phyloP scores from a whole-genome alignment of 805 yeast genomes.

The Suhomyces pyralidae region DNA sequence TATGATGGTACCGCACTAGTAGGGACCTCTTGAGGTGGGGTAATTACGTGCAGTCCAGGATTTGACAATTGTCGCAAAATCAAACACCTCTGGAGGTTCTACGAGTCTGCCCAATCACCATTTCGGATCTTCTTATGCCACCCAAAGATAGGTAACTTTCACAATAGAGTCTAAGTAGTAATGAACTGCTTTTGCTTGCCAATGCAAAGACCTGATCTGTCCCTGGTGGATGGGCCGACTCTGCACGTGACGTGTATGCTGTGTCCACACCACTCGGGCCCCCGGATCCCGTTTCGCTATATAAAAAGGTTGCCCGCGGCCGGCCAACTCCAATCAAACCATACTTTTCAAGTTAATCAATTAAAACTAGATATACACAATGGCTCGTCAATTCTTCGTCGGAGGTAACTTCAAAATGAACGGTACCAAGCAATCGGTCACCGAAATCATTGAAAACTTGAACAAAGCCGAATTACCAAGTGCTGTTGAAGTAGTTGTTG shows the following conservation, averaged over 20 bases:
- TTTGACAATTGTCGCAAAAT: neutral
- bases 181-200: neutral
- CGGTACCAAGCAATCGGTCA: constrained; percentile 86
- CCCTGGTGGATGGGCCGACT: neutral
- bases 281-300: constrained; percentile 1
- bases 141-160: neutral
- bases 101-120: neutral
- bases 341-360: constrained; percentile 2
- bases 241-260: neutral
- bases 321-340: neutral
- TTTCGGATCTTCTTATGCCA: neutral
- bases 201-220: neutral
- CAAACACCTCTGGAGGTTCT: neutral
- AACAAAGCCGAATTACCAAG: constrained; percentile 74
- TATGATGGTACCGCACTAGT: neutral
- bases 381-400: constrained; percentile 92
- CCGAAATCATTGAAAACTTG: constrained; percentile 76
- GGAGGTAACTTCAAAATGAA: constrained; percentile 99
- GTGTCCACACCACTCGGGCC: constrained; percentile 1
- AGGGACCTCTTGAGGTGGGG: neutral
- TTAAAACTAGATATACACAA: constrained; percentile 16
- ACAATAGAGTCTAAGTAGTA: too few relatives aligned
- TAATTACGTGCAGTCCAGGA: neutral
- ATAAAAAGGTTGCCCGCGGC: constrained; percentile 1
- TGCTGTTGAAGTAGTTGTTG: constrained; percentile 87